Conservation (phyloP, 83 land plant genomes). For the Isoetes engelmannii region DNA sequence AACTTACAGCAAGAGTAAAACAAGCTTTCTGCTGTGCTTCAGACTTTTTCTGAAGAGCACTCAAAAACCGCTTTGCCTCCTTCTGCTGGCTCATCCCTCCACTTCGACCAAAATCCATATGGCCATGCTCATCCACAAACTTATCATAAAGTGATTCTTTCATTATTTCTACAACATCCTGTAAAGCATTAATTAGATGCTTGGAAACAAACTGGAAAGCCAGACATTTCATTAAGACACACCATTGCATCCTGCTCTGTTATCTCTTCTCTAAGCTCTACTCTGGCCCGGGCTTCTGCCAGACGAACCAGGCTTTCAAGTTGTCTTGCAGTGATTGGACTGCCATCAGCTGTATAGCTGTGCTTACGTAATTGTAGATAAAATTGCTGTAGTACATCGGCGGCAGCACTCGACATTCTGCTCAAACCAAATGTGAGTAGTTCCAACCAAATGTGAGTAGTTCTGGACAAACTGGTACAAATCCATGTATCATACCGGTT, state of each 20-base stretch:
- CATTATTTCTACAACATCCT: conserved; percentile 96
- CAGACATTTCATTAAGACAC: conserved; percentile 1
- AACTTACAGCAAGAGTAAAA: conserved; percentile 51
- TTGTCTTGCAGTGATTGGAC: conserved; percentile 93
- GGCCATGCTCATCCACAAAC: conserved; percentile 88
- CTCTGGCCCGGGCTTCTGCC: conserved; percentile 91
- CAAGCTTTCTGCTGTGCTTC: conserved; percentile 63
- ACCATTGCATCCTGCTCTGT: conserved; percentile 81
- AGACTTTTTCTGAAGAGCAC: conserved; percentile 67
- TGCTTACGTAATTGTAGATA: conserved; percentile 70
- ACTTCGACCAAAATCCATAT: conserved; percentile 77
- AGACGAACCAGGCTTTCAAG: conserved; percentile 87
- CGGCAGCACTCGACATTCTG: conserved; percentile 86
- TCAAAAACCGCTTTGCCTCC: conserved; percentile 71
- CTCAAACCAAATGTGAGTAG: neutral
- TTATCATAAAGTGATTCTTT: conserved; percentile 87
- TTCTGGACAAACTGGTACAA: neutral
- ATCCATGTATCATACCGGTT: neutral
- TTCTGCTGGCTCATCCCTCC: conserved; percentile 97
- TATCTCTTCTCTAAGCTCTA: conserved; percentile 87
- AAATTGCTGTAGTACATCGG: conserved; percentile 71
- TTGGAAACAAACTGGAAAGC: neutral
- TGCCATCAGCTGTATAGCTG: conserved; percentile 75
- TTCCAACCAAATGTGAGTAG: neutral
- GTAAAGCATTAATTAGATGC: conserved; percentile 9